phyloP scores from a whole-genome alignment of 192 early-diverging fungal species.

The Rhizoclosmatium globosum region DNA sequence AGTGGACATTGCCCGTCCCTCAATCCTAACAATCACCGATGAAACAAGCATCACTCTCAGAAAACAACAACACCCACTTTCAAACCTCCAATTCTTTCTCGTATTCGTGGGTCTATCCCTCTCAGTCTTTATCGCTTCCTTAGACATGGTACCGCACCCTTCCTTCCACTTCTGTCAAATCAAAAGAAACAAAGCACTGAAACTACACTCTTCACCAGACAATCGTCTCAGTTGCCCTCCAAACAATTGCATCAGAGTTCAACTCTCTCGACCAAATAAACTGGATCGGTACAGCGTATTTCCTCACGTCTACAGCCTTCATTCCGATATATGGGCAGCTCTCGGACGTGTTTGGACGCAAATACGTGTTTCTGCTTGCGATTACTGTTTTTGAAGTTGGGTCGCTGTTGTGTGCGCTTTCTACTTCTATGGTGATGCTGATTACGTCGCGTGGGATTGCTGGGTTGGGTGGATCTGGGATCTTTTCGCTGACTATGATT shows the following conservation, averaged over 20 bases:
- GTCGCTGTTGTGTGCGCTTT: conserved; percentile 77
- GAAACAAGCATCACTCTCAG: too few relatives aligned
- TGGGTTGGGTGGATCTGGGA: conserved; percentile 79
- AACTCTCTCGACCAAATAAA: conserved; percentile 48
- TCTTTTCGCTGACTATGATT: conserved; percentile 79
- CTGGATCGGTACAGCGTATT: conserved; percentile 51
- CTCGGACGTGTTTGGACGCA: conserved; percentile 50
- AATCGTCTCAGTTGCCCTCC: too few relatives aligned
- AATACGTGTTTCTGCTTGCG: conserved; percentile 68
- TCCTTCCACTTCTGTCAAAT: too few relatives aligned
- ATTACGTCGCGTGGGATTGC: conserved; percentile 77
- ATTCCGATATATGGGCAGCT: conserved; percentile 45
- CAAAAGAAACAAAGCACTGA: too few relatives aligned
- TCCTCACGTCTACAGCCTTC: conserved; percentile 44
- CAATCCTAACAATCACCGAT: too few relatives aligned
- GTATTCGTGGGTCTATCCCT: too few relatives aligned
- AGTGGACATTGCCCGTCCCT: too few relatives aligned
- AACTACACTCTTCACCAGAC: too few relatives aligned
- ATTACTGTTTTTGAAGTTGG: conserved; percentile 76
- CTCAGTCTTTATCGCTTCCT: too few relatives aligned
- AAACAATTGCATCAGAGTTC: conserved; percentile 36
- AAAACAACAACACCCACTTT: too few relatives aligned
- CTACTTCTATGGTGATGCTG: conserved; percentile 67
- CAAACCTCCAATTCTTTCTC: too few relatives aligned
- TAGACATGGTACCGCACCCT: too few relatives aligned